Evolutionary conservation across 192 early-diverging fungal genomes (phyloP).

Genomic region (Coemansia furcata): DNA sequence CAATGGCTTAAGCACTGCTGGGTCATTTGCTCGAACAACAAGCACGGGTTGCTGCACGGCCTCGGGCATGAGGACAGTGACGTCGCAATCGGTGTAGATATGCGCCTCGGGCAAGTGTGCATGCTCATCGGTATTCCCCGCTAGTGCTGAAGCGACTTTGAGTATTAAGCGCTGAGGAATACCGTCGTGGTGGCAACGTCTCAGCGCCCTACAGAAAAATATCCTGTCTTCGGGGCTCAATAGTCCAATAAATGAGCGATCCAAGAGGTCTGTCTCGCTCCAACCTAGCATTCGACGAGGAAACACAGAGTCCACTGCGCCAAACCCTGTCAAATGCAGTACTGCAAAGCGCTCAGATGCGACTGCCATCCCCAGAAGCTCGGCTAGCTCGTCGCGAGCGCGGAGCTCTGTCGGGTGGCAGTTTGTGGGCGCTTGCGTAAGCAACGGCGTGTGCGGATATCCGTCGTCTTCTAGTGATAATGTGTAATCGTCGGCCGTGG

Average conservation of each 20-base stretch:
- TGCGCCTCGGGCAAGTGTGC: neutral
- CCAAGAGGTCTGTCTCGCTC: constrained; percentile 30
- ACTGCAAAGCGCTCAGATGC: constrained; percentile 32
- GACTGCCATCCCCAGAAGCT: constrained; percentile 21
- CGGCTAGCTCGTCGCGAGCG: constrained; percentile 17
- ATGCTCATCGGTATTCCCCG: neutral
- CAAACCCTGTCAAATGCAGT: constrained; percentile 43
- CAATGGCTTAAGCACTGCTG: neutral
- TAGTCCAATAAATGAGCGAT: constrained; percentile 45
- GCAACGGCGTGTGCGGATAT: constrained; percentile 34
- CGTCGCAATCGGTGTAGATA: constrained; percentile 39
- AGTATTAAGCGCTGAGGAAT: constrained; percentile 42
- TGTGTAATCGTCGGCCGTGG: constrained; percentile 19
- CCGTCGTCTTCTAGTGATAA: constrained; percentile 48
- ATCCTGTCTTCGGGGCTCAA: constrained; percentile 35
- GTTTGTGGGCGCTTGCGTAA: constrained; percentile 23
- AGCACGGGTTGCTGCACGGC: constrained; percentile 44
- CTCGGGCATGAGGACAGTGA: constrained; percentile 52
- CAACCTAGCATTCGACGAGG: constrained; percentile 44
- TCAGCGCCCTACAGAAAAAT: constrained; percentile 41
- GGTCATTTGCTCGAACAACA: constrained; percentile 43
- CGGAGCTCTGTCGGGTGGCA: constrained; percentile 6
- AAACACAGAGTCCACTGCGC: constrained; percentile 45
- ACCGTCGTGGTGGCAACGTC: constrained; percentile 37
- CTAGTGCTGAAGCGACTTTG: constrained; percentile 15